phyloP scores from a whole-genome alignment of 441 rosid species.

The Jatropha podagrica region DNA sequence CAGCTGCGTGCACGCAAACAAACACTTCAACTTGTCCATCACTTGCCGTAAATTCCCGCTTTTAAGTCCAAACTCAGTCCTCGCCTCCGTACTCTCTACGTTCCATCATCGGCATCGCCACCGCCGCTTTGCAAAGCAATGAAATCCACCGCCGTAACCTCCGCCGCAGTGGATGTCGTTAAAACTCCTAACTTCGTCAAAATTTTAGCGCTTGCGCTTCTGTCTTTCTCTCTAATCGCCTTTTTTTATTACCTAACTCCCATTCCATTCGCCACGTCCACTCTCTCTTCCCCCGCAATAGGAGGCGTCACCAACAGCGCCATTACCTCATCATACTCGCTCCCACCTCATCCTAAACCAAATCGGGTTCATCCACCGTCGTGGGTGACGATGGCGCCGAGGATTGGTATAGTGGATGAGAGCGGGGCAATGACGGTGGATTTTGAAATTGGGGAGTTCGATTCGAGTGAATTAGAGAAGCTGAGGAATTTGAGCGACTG shows the following conservation, averaged over 20 bases:
- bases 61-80: not conserved
- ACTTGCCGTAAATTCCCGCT: not conserved
- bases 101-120: not conserved
- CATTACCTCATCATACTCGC: not conserved
- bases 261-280: constrained; percentile 9
- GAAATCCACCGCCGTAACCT: not conserved
- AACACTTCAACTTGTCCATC: not conserved
- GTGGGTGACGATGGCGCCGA: constrained; percentile 1
- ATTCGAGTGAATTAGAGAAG: constrained; percentile 38
- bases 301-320: not conserved
- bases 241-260: constrained; percentile 16
- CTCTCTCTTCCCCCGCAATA: not conserved
- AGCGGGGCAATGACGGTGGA: constrained; percentile 25
- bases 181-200: constrained; percentile 16
- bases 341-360: not conserved
- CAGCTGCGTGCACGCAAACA: no score
- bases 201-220: constrained; percentile 6
- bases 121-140: not conserved
- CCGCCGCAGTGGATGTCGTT: not conserved
- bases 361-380: constrained; percentile 12
- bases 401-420: constrained; percentile 26
- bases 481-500: constrained; percentile 23
- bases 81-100: not conserved
- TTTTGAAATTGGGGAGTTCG: constrained; percentile 51
- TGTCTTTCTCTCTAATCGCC: constrained; percentile 14